Conservation (phyloP, 768 basidiomycete genomes). For the Xanthoconium stramineum region DNA sequence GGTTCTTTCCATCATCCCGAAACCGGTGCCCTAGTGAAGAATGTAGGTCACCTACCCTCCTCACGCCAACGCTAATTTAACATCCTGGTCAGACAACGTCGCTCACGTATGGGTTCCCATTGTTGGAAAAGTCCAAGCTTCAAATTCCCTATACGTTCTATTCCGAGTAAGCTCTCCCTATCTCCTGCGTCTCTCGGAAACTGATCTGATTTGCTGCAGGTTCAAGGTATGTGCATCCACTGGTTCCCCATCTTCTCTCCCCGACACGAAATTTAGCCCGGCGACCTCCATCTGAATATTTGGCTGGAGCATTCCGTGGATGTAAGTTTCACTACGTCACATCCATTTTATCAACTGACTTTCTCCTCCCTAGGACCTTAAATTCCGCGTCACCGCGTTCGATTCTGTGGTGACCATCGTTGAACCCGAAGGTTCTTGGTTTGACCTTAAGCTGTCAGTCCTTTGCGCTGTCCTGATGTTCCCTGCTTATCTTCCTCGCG, state of each 20-base stretch:
- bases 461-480: not conserved
- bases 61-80: not conserved
- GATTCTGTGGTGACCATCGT: constrained; percentile 77
- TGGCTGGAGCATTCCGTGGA: constrained; percentile 73
- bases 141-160: constrained; percentile 71
- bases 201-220: constrained; percentile 32
- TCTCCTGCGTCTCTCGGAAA: not conserved
- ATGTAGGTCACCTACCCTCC: constrained; percentile 43
- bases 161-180: constrained; percentile 64
- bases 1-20: constrained; percentile 70
- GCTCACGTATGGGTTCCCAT: constrained; percentile 47
- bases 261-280: constrained; percentile 46
- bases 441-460: constrained; percentile 78
- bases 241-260: not conserved
- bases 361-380: constrained; percentile 42
- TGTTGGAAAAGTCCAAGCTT: constrained; percentile 56
- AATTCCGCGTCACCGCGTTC: constrained; percentile 63
- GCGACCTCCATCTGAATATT: constrained; percentile 67
- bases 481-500: constrained; percentile 1
- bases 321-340: constrained; percentile 36
- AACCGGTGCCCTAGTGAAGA: constrained; percentile 63
- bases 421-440: constrained; percentile 72
- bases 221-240: constrained; percentile 49
- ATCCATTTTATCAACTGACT: not conserved
- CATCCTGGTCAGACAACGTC: constrained; percentile 51